A percentile compares a stretch with the other conserved stretches of the same genome.
Evolutionary conservation across 805 yeast species (phyloP).

Genomic region (Schwanniomyces sp.): DNA sequence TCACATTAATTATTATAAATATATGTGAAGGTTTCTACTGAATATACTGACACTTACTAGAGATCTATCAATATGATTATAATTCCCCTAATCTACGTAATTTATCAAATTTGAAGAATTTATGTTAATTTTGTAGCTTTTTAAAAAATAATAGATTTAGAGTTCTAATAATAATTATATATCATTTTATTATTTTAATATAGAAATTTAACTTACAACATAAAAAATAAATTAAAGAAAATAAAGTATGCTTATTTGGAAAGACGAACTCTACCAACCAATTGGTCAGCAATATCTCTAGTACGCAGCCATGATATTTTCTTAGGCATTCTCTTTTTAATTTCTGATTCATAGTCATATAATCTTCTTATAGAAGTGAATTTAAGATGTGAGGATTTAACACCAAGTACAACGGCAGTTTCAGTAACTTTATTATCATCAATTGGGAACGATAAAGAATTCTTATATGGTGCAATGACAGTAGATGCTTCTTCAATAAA

Average conservation of each 20-base stretch:
- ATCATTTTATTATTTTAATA: too few relatives aligned
- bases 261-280: conserved; percentile 63
- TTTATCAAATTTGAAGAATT: too few relatives aligned
- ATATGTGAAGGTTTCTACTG: too few relatives aligned
- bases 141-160: too few relatives aligned
- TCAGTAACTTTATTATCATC: conserved; percentile 31
- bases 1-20: too few relatives aligned
- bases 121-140: too few relatives aligned
- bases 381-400: conserved; percentile 70
- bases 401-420: conserved; percentile 83
- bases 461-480: conserved; percentile 19
- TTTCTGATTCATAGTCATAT: conserved; percentile 85
- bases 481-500: conserved; percentile 64
- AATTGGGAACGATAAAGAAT: conserved; percentile 29
- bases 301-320: conserved; percentile 77
- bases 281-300: conserved; percentile 77
- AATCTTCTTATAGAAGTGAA: conserved; percentile 74
- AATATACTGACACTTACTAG: too few relatives aligned
- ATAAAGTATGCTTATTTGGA: background rate
- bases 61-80: too few relatives aligned
- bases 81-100: too few relatives aligned
- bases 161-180: too few relatives aligned
- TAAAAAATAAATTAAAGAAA: background rate
- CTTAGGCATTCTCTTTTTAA: conserved; percentile 83
- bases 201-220: background rate